phyloP scores from a whole-genome alignment of 495 filamentous ascomycete genomes.

The Peziza echinospora region DNA sequence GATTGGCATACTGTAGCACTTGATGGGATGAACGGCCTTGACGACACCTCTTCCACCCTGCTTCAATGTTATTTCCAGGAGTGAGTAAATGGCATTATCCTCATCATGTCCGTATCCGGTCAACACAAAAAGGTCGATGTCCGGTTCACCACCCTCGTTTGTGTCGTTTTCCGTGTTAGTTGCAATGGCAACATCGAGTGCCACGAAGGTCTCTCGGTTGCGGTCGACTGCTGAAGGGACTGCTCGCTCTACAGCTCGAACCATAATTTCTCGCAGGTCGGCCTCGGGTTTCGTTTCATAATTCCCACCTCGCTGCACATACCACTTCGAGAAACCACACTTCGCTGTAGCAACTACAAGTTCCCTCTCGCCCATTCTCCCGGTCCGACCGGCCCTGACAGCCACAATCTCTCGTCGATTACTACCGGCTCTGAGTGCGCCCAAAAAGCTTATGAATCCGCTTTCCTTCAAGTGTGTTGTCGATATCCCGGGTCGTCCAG shows the following conservation, averaged over 20 bases:
- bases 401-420: constrained; percentile 57
- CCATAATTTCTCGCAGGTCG: constrained; percentile 21
- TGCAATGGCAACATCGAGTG: constrained; percentile 11
- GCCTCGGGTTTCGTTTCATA: constrained; percentile 21
- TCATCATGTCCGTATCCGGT: constrained; percentile 6
- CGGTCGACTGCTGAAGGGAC: constrained; percentile 7
- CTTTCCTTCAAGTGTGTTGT: constrained; percentile 46
- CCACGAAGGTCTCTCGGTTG: constrained; percentile 14
- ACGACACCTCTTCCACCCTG: constrained; percentile 20
- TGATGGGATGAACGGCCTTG: constrained; percentile 37
- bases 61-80: constrained; percentile 20
- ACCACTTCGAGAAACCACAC: constrained; percentile 63
- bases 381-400: constrained; percentile 42
- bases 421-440: constrained; percentile 40
- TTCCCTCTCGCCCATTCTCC: constrained; percentile 62
- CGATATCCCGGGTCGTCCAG: constrained; percentile 60
- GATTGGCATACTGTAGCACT: constrained; percentile 33
- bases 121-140: constrained; percentile 13
- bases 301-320: constrained; percentile 59
- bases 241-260: constrained; percentile 19
- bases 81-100: constrained; percentile 16
- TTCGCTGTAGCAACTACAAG: constrained; percentile 53
- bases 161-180: constrained; percentile 7
- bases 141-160: constrained; percentile 3
- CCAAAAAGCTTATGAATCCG: constrained; percentile 57